Conservation (phyloP, 1,139 yeast genomes). For the Geotrichum siamense region DNA sequence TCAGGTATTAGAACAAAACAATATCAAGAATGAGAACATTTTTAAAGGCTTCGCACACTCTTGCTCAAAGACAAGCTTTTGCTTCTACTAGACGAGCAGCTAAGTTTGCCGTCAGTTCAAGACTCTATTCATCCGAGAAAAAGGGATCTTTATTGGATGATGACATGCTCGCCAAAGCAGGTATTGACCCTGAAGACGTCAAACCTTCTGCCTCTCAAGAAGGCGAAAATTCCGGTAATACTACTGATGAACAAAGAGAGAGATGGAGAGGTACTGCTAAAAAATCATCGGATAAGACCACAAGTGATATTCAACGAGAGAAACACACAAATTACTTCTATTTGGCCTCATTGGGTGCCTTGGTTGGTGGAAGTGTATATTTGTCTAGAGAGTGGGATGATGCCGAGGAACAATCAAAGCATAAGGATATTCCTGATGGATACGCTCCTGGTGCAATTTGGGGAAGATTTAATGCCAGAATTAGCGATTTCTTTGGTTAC, state of each 20-base stretch:
- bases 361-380: constrained; percentile 62
- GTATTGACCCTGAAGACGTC: constrained; percentile 50
- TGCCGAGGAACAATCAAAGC: constrained; percentile 54
- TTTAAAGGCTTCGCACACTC: background rate
- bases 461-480: constrained; percentile 59
- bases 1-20: too few relatives aligned
- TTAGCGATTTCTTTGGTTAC: constrained; percentile 67
- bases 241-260: constrained; percentile 26
- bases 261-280: constrained; percentile 37
- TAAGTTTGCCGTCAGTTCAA: background rate
- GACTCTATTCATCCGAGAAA: constrained; percentile 24
- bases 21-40: constrained; percentile 3
- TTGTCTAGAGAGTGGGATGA: constrained; percentile 84
- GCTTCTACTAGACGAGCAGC: background rate
- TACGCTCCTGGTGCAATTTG: constrained; percentile 48
- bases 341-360: constrained; percentile 48
- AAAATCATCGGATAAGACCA: constrained; percentile 47
- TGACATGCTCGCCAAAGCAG: constrained; percentile 76
- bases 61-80: background rate
- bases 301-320: constrained; percentile 56
- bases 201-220: constrained; percentile 23
- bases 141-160: constrained; percentile 61
- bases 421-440: constrained; percentile 55
- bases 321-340: constrained; percentile 30
- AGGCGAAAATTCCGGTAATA: constrained; percentile 16